Evolutionary conservation across 148 eudicot species (phyloP).

Genomic region (Beta vulgaris): DNA sequence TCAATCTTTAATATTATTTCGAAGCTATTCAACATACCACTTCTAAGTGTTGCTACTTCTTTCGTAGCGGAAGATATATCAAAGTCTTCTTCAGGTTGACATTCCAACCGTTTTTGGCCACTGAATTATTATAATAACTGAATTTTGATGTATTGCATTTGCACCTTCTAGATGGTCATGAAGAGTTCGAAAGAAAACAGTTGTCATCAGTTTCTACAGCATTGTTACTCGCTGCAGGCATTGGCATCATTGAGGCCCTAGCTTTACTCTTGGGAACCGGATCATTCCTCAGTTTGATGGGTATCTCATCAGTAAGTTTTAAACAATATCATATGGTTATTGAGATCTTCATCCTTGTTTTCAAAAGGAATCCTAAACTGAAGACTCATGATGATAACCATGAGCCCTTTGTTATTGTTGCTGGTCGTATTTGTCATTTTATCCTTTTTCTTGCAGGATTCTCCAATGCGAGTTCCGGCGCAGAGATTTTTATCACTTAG

Average conservation of each 20-base stretch:
- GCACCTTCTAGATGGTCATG: conserved; percentile 22
- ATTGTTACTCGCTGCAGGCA: conserved; percentile 65
- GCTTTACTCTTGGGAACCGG: conserved; percentile 84
- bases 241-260: conserved; percentile 79
- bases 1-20: conserved; percentile 85
- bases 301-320: conserved; percentile 61
- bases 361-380: too few species aligned
- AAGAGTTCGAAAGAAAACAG: conserved; percentile 48
- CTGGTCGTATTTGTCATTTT: too few species aligned
- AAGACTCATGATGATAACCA: not conserved
- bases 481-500: conserved; percentile 69
- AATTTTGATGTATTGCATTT: not conserved
- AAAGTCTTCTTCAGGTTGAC: conserved; percentile 46
- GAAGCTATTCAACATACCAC: conserved; percentile 90
- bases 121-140: not conserved
- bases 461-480: conserved; percentile 76
- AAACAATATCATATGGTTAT: not conserved
- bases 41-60: conserved; percentile 93
- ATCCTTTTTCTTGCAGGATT: conserved; percentile 47
- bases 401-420: not conserved
- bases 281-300: conserved; percentile 77
- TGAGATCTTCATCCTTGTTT: not conserved
- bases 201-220: conserved; percentile 94
- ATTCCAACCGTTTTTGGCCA: not conserved
- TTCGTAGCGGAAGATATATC: conserved; percentile 96